Percentiles rank a stretch among this genome's conserved stretches.
Conservation (phyloP, 148 eudicot species). For the Linanthus parryae region DNA sequence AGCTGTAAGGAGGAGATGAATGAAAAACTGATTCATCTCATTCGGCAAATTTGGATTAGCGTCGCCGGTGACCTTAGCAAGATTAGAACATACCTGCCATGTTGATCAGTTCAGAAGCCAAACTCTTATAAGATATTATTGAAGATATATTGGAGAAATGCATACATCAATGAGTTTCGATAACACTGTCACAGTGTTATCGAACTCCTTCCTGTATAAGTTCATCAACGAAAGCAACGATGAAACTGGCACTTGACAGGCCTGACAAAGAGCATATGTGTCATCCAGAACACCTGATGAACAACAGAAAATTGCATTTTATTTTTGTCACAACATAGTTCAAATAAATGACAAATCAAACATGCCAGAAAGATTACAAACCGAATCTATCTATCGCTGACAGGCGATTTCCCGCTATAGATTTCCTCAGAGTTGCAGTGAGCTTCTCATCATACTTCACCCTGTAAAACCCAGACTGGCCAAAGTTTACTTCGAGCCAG, state of each 20-base stretch:
- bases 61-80: slow-evolving; percentile 19
- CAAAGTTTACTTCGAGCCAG: slow-evolving; percentile 30
- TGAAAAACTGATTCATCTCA: slow-evolving; percentile 26
- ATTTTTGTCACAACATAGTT: neutral
- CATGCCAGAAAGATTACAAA: slow-evolving; percentile 6
- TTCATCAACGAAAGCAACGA: slow-evolving; percentile 30
- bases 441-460: slow-evolving; percentile 31
- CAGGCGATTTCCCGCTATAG: slow-evolving; percentile 20
- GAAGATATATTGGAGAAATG: too few relatives aligned
- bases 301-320: neutral
- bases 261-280: slow-evolving; percentile 37
- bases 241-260: slow-evolving; percentile 22
- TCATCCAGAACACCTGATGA: slow-evolving; percentile 36
- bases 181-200: slow-evolving; percentile 25
- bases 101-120: too few relatives aligned
- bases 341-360: too few relatives aligned
- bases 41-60: slow-evolving; percentile 20
- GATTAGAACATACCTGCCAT: slow-evolving; percentile 21
- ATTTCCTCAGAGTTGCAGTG: slow-evolving; percentile 14
- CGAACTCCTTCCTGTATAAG: slow-evolving; percentile 21
- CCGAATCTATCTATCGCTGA: slow-evolving; percentile 26
- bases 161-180: slow-evolving; percentile 27
- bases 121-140: too few relatives aligned
- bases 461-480: slow-evolving; percentile 32
- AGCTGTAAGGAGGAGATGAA: slow-evolving; percentile 19